Evolutionary conservation across 164 flowering plant species (phyloP), one percentile per base, ranked within the genome.

Genomic region (Vitis rupestris): DNA sequence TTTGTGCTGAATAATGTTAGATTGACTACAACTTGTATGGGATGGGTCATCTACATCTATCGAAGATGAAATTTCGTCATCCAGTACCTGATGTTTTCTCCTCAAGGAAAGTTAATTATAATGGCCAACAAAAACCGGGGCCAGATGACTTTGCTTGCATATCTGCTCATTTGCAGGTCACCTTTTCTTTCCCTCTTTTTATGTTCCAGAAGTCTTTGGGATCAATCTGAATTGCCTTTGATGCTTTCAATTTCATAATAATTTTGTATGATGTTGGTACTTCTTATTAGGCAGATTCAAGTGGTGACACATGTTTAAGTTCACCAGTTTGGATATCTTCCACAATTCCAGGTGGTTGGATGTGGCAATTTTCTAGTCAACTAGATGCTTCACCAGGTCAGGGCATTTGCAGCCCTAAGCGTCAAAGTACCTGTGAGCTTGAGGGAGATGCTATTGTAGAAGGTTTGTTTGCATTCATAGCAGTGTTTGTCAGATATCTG

Each of bases 11-110:
- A 37, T 37, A 37, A 37, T 37, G 50, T 78, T 75, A 95, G 98
- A 82, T 93, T 63, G 98, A 96, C 79, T 83, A 89, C 72, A 93
- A 96, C 75, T 83, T 96, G 74, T 93, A 83, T 82, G 99, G 99
- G 44, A 96, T 96, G 99, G 97, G 99, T 47, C 89, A 82, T 77
- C 27, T 96, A 31, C 99, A 96, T 79, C 70, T 92, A 63, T 85
- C 91, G 17, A 90, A 83, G 82, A 74, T 93, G 75, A 96, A 87
- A 76, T 92, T 96, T 67, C 98, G 98, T 29, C 76, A 77, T 75
- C 97, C 99, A 60, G 70, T 88, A 49, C 98, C 95, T 30, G 86
- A 80, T 70, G 64, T 23, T 64, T 73, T 75, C 68, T 53, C 66
- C 57, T 74, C 69, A 12, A 75, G 75, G 68, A 78, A 76, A 61